Conservation (phyloP, 163 green algal genomes). For the Chlorella variabilis region DNA sequence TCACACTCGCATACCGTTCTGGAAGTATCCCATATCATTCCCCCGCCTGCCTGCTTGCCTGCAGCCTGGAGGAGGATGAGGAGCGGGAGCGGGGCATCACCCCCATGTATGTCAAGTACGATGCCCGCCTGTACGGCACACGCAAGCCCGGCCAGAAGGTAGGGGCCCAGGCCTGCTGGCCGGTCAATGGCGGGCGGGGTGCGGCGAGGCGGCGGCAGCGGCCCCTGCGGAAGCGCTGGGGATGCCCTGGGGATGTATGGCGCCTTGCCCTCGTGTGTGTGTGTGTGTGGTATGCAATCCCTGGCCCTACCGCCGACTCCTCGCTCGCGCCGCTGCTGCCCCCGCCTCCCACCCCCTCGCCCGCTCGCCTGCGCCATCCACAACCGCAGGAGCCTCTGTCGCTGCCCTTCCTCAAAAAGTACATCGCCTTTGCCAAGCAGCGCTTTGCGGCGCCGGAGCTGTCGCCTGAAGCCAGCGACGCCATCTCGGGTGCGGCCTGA, state of each 20-base stretch:
- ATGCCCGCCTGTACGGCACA: slow-evolving; percentile 72
- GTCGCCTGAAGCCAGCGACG: slow-evolving; percentile 73
- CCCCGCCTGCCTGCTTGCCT: neutral
- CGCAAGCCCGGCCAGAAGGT: slow-evolving; percentile 44
- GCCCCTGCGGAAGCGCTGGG: no score
- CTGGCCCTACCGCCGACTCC: no score
- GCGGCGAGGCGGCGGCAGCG: neutral
- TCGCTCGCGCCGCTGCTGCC: neutral
- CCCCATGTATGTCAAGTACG: slow-evolving; percentile 79
- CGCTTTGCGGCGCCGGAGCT: slow-evolving; percentile 72
- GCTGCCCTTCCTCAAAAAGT: slow-evolving; percentile 92
- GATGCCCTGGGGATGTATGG: no score
- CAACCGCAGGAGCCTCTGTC: slow-evolving; percentile 63
- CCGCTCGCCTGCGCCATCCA: no score
- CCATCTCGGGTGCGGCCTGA: slow-evolving; percentile 69
- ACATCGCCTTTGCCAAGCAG: slow-evolving; percentile 87
- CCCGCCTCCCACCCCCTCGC: no score
- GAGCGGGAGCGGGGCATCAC: slow-evolving; percentile 35
- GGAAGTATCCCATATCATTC: neutral
- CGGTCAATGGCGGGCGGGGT: neutral
- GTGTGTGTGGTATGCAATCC: no score
- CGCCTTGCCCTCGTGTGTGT: no score
- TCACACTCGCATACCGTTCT: neutral
- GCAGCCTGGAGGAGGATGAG: slow-evolving; percentile 54
- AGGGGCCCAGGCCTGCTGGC: neutral